Conservation (phyloP, 345 rosid genomes). For the Mallotus nudiflorus region DNA sequence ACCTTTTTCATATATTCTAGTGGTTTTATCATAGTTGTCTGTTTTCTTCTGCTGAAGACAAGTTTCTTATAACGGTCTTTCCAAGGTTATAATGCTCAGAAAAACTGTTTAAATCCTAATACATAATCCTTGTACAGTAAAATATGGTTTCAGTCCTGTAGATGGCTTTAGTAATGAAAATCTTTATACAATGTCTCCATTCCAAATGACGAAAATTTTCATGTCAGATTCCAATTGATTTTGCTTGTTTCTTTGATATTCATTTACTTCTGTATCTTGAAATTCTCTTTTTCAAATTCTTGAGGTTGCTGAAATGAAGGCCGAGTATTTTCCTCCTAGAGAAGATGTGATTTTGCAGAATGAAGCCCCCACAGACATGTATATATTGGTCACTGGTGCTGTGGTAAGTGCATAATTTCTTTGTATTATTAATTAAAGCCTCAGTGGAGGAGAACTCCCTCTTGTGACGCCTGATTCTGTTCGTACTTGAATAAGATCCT, state of each 20-base stretch:
- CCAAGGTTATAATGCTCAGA: background rate
- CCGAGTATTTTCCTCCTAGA: conserved; percentile 90
- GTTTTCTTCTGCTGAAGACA: background rate
- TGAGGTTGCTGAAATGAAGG: conserved; percentile 87
- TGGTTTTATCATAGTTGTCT: background rate
- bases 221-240: background rate
- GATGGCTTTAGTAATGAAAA: background rate
- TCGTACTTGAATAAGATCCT: background rate
- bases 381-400: conserved; percentile 78
- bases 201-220: background rate
- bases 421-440: too few relatives aligned
- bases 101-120: background rate
- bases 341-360: conserved; percentile 91
- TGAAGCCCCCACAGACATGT: conserved; percentile 87
- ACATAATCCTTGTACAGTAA: background rate
- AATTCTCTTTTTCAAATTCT: conserved; percentile 5
- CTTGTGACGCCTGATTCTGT: background rate
- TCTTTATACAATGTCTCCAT: background rate
- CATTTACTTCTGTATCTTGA: conserved; percentile 11
- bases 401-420: conserved; percentile 49
- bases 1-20: background rate
- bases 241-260: background rate
- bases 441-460: background rate
- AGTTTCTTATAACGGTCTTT: background rate
- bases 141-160: background rate